These are phyloP conservation scores for Calcarisporium arbuscula DNA, from an alignment of 2,329 filamentous ascomycete genomes.

Conservation along the genomic window DNA sequence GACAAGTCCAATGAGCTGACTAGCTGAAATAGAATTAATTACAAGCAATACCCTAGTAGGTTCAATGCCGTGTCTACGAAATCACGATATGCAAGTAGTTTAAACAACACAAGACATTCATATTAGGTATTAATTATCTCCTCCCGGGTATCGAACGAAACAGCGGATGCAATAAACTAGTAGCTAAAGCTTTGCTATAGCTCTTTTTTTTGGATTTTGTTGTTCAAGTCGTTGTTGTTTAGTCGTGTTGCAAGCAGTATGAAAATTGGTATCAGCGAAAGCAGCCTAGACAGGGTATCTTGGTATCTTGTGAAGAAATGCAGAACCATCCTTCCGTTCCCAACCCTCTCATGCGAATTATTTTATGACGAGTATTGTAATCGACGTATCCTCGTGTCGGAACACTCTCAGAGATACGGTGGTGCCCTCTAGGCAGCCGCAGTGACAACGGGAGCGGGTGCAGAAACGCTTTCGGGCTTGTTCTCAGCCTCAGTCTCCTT, in stretches of 20 bases:
- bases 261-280: constrained; percentile 37
- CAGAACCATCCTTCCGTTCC: constrained; percentile 45
- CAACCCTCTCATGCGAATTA: constrained; percentile 34
- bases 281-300: constrained; percentile 51
- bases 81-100: too few species aligned
- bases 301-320: constrained; percentile 46
- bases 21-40: too few species aligned
- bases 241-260: constrained; percentile 21
- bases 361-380: constrained; percentile 19
- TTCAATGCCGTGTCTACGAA: too few species aligned
- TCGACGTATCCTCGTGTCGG: constrained; percentile 17
- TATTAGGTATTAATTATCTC: constrained; percentile 40
- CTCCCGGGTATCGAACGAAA: constrained; percentile 35
- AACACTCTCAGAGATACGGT: constrained; percentile 16
- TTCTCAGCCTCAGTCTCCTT: constrained; percentile 29
- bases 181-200: constrained; percentile 11
- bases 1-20: too few species aligned
- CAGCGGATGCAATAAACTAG: constrained; percentile 20
- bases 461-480: constrained; percentile 34
- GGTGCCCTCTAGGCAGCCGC: constrained; percentile 44
- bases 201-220: constrained; percentile 17
- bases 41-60: too few species aligned
- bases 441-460: constrained; percentile 40
- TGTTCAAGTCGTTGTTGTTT: constrained; percentile 14
- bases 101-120: too few species aligned